Conservation (phyloP, 1,284 basidiomycete genomes). For the Cryptococcus floricola region DNA sequence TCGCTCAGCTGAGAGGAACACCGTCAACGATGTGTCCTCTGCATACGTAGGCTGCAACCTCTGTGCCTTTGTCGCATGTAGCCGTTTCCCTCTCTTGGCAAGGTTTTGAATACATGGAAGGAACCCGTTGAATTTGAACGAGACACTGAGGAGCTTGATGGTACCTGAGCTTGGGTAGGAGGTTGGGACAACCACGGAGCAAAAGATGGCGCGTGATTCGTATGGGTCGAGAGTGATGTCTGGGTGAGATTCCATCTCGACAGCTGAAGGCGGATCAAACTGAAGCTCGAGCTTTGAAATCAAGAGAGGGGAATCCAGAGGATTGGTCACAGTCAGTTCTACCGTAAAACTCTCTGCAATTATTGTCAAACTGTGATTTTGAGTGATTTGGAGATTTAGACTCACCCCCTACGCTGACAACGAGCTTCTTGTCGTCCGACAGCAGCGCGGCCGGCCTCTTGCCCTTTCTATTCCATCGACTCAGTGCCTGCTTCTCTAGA, state of each 20-base stretch:
- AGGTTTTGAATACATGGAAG: slow-evolving; percentile 49
- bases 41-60: slow-evolving; percentile 48
- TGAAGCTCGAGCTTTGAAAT: slow-evolving; percentile 25
- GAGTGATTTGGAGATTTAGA: neutral
- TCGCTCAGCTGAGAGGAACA: slow-evolving; percentile 28
- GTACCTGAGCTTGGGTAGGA: slow-evolving; percentile 13
- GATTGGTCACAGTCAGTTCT: slow-evolving; percentile 50
- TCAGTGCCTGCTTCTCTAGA: slow-evolving; percentile 31
- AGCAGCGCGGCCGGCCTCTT: slow-evolving; percentile 37
- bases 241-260: slow-evolving; percentile 26
- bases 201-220: slow-evolving; percentile 37
- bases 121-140: slow-evolving; percentile 50
- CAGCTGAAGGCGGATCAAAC: slow-evolving; percentile 14
- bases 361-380: neutral
- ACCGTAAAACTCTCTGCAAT: slow-evolving; percentile 44
- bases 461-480: slow-evolving; percentile 40
- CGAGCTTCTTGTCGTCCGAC: slow-evolving; percentile 21
- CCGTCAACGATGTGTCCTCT: slow-evolving; percentile 43
- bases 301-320: slow-evolving; percentile 46
- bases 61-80: slow-evolving; percentile 49
- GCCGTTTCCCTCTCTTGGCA: slow-evolving; percentile 43
- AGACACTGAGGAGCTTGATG: slow-evolving; percentile 34
- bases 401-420: slow-evolving; percentile 40
- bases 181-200: slow-evolving; percentile 29
- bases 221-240: slow-evolving; percentile 45